A percentile compares a stretch with the other conserved stretches of the same genome.
These are phyloP conservation scores for Tetramitus jugosus DNA, from an alignment of 208 protist species.

Conservation along the genomic window DNA sequence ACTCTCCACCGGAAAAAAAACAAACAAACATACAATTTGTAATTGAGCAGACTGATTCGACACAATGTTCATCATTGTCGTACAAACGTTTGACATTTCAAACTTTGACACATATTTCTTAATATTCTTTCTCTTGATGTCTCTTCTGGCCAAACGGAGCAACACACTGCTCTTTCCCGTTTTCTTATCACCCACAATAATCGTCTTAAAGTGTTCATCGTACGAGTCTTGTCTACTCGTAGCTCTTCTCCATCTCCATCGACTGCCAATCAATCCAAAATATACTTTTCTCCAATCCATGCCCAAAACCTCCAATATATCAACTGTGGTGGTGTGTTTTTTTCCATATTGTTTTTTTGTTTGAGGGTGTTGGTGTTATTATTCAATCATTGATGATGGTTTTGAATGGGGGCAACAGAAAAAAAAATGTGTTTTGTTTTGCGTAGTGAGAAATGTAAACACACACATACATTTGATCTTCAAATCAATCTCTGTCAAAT, in stretches of 20 bases:
- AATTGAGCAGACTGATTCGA: background rate
- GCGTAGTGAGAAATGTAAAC: background rate
- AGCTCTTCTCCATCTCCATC: slow-evolving; percentile 3
- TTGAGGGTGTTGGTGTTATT: background rate
- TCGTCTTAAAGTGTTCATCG: background rate
- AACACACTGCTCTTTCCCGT: background rate
- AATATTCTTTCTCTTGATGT: background rate
- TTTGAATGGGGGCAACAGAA: background rate
- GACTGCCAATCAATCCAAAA: background rate
- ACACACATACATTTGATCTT: background rate
- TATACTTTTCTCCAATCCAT: slow-evolving; percentile 15
- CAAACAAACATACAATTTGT: slow-evolving; percentile 16
- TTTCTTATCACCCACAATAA: slow-evolving; percentile 22
- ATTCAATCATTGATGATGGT: background rate
- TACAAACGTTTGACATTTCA: background rate
- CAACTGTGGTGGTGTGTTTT: no score
- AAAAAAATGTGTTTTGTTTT: background rate
- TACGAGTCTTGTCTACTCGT: background rate
- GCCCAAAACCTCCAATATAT: no score
- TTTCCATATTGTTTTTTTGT: no score
- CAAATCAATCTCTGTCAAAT: background rate
- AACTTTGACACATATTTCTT: background rate
- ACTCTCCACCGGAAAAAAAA: no score
- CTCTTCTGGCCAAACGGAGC: background rate
- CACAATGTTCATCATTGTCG: background rate